Base-by-base conservation (phyloP, 2,329 filamentous ascomycete genomes). In the Phoma sp. region DNA sequence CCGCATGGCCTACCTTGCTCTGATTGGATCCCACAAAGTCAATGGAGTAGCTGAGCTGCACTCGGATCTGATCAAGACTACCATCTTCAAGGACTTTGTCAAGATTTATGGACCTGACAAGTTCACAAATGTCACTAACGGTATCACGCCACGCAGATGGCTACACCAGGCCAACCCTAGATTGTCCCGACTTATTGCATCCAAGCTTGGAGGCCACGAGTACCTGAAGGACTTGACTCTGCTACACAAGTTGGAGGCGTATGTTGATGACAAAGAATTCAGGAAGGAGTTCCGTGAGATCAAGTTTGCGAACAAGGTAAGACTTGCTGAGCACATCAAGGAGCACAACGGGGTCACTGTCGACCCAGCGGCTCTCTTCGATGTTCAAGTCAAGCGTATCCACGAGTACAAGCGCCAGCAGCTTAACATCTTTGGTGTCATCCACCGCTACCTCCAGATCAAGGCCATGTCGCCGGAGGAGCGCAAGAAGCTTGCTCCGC, bases 41-140 rank as follows among this genome's bases (percentile, higher is more conserved):
- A 99, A 99, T 66, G 95, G 95, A 74, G 95, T 99, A 32, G 95
- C 95, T 30, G 95, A 99, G 78, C 80, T 99, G 61, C 95, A 99
- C 79, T 99, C 95, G 0, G 95, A 99, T 72, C 82, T 99, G 54
- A 96, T 99, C 81, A 95, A 95, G 81, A 96, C 93, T 0, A 99
- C 95, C n/a, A 96, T 99, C 65, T 98, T 99, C 86, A 97, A 95
- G 77, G 95, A 99, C 75, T 99, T 99, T 76, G 93, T 99, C 55
- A 84, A 86, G 66, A 91, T 99, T 61, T 99, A 95, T 68, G 95
- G 95, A 2, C 89, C 89, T 0, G 95, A 99, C 82, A 97, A 97
- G 77, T 99, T 99, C 77, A 96, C 91, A 53, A 99, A 99, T 68
- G 93, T 99, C 61, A 99, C 95, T 61, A 99, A 99, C 75, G 95